Evolutionary conservation across 306 rosid species (phyloP).

Genomic region (Vicia faba): DNA sequence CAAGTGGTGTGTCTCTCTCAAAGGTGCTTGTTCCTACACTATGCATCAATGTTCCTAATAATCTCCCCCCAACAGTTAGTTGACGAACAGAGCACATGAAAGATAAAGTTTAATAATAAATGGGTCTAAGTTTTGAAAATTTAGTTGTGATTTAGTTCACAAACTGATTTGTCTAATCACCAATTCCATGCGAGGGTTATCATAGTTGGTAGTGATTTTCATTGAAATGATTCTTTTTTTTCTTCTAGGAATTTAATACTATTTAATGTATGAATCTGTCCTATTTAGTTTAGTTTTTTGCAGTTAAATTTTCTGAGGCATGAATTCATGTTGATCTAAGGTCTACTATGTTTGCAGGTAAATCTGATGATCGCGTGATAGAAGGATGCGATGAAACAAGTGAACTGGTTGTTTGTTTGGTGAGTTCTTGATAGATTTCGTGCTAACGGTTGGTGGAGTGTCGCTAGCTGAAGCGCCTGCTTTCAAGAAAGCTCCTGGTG

Average conservation of each 20-base stretch:
- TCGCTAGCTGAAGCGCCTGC: slow-evolving; percentile 95
- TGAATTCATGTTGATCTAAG: slow-evolving; percentile 30
- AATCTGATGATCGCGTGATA: slow-evolving; percentile 30
- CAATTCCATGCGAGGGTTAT: slow-evolving; percentile 1
- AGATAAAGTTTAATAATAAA: background rate
- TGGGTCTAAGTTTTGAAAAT: background rate
- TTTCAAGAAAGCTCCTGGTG: slow-evolving; percentile 94
- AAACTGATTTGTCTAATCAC: slow-evolving; percentile 22
- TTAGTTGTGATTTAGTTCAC: slow-evolving; percentile 1
- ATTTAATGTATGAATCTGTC: background rate
- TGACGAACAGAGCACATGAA: slow-evolving; percentile 3
- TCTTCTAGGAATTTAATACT: background rate
- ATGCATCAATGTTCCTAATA: too few species aligned
- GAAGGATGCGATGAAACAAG: slow-evolving; percentile 39
- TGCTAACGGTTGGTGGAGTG: slow-evolving; percentile 82
- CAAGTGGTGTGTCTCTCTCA: too few species aligned
- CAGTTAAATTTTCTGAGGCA: slow-evolving; percentile 22
- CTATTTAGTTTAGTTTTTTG: slow-evolving; percentile 11
- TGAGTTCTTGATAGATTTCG: slow-evolving; percentile 80
- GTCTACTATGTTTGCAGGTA: slow-evolving; percentile 39
- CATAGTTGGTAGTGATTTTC: slow-evolving; percentile 19
- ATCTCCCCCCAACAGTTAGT: too few species aligned
- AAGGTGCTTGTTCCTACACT: background rate
- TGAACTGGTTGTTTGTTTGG: slow-evolving; percentile 74
- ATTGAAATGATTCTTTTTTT: slow-evolving; percentile 14